A percentile compares a stretch with the other conserved stretches of the same genome.
Conservation (phyloP, 2,329 filamentous ascomycete genomes). For the Neonectria hederae region DNA sequence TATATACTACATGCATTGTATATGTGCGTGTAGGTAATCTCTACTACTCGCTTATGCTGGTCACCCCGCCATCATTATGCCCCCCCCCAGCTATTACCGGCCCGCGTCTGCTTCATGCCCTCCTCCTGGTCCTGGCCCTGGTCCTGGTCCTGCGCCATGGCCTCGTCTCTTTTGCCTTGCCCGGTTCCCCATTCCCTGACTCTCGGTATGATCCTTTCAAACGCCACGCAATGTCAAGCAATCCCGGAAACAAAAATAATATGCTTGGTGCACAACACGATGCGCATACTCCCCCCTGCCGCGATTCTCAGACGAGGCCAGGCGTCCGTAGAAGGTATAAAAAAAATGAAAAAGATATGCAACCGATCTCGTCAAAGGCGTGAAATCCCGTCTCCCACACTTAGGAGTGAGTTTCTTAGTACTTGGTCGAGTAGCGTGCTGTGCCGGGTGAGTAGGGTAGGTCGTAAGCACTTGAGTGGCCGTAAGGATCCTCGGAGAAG, state of each 20-base stretch:
- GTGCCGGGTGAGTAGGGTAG: slow-evolving; percentile 58
- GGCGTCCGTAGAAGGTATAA: slow-evolving; percentile 11
- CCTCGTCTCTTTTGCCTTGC: not conserved
- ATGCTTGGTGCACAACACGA: slow-evolving; percentile 13
- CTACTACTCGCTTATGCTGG: slow-evolving; percentile 3
- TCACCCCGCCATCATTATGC: slow-evolving; percentile 14
- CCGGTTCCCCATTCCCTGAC: slow-evolving; percentile 3
- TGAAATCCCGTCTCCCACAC: slow-evolving; percentile 12
- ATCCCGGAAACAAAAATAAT: slow-evolving; percentile 16
- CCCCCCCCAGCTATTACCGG: slow-evolving; percentile 19
- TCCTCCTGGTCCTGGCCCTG: slow-evolving; percentile 1
- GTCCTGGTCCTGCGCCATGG: not conserved
- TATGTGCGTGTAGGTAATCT: slow-evolving; percentile 9
- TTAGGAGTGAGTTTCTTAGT: slow-evolving; percentile 47
- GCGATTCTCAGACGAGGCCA: slow-evolving; percentile 1
- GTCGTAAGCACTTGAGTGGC: slow-evolving; percentile 64
- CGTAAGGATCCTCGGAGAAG: slow-evolving; percentile 75
- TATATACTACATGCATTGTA: slow-evolving; percentile 11
- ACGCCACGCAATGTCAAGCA: slow-evolving; percentile 37
- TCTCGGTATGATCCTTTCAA: slow-evolving; percentile 26
- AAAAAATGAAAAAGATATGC: slow-evolving; percentile 29
- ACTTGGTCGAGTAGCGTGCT: slow-evolving; percentile 57
- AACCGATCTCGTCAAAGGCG: slow-evolving; percentile 31
- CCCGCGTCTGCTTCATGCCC: not conserved
- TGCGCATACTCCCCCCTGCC: slow-evolving; percentile 5